Percentiles rank a stretch among this genome's conserved stretches.
These are phyloP conservation scores for Apiotrichum siamense DNA, from an alignment of 1,284 basidiomycete species.

Conservation along the genomic window DNA sequence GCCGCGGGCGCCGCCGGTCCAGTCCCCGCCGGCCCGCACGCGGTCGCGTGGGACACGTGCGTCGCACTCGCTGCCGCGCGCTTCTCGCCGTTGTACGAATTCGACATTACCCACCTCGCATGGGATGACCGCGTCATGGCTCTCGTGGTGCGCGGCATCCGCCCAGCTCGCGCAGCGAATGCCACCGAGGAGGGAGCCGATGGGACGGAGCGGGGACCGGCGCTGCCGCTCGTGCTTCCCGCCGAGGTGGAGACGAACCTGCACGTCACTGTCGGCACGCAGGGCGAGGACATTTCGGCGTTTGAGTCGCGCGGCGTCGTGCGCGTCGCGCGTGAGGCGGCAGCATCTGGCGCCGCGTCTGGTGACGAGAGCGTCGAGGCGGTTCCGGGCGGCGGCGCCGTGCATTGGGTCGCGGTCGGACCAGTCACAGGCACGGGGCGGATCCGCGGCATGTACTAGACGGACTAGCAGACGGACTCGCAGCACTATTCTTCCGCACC, in stretches of 20 bases:
- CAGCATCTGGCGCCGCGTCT: slow-evolving; percentile 14
- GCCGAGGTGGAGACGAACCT: slow-evolving; percentile 53
- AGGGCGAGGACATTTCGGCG: slow-evolving; percentile 53
- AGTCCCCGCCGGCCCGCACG: slow-evolving; percentile 14
- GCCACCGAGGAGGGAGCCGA: no score
- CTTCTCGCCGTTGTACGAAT: slow-evolving; percentile 56
- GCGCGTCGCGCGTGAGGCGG: slow-evolving; percentile 26
- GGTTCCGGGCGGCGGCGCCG: slow-evolving; percentile 29
- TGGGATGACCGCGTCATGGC: slow-evolving; percentile 81
- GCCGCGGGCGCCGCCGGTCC: no score
- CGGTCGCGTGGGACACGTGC: slow-evolving; percentile 62
- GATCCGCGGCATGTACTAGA: slow-evolving; percentile 31
- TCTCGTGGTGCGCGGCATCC: slow-evolving; percentile 58
- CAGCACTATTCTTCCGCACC: no score
- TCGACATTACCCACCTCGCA: slow-evolving; percentile 60
- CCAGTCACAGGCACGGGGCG: slow-evolving; percentile 25
- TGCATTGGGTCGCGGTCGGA: slow-evolving; percentile 26
- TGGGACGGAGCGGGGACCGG: slow-evolving; percentile 33
- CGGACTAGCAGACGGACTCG: no score
- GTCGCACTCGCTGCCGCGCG: slow-evolving; percentile 49
- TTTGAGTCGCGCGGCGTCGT: slow-evolving; percentile 54
- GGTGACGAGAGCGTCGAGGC: slow-evolving; percentile 28
- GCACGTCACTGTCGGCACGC: slow-evolving; percentile 87
- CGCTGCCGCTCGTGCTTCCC: slow-evolving; percentile 45
- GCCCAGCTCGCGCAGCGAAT: no score